Evolutionary conservation across 1,284 basidiomycete species (phyloP).

Genomic region (Malassezia psittaci): DNA sequence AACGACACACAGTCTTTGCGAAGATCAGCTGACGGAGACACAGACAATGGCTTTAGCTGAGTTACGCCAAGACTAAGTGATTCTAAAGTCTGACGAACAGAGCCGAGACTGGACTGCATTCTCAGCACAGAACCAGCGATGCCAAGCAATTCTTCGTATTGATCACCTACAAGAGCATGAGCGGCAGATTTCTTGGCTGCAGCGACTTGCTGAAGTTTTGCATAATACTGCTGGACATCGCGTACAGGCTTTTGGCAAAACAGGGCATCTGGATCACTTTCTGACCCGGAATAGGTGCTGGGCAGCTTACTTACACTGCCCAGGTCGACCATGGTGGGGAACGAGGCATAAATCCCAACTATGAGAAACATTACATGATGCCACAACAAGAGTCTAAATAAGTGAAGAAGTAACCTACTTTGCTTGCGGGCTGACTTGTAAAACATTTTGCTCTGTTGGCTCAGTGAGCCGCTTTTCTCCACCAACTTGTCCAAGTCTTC

Average conservation of each 20-base stretch:
- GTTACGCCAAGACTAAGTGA: constrained; percentile 5
- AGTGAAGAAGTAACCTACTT: constrained; percentile 8
- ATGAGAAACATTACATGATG: no score
- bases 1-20: background rate
- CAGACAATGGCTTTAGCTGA: background rate
- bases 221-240: constrained; percentile 24
- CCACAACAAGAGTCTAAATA: constrained; percentile 16
- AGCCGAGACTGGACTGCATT: constrained; percentile 25
- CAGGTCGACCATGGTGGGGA: constrained; percentile 1
- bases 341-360: background rate
- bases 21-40: background rate
- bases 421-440: constrained; percentile 80
- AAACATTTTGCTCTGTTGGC: constrained; percentile 76
- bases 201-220: constrained; percentile 15
- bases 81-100: constrained; percentile 21
- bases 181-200: constrained; percentile 25
- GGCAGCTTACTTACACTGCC: background rate
- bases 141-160: constrained; percentile 32
- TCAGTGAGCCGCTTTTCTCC: constrained; percentile 82
- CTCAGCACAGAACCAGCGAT: constrained; percentile 34
- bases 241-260: constrained; percentile 22
- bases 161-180: constrained; percentile 26
- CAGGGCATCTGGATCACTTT: constrained; percentile 25
- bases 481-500: constrained; percentile 97
- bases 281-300: constrained; percentile 7